These are phyloP conservation scores for Begonia peltatifolia DNA, from an alignment of 306 rosid genomes.

Conservation along the genomic window DNA sequence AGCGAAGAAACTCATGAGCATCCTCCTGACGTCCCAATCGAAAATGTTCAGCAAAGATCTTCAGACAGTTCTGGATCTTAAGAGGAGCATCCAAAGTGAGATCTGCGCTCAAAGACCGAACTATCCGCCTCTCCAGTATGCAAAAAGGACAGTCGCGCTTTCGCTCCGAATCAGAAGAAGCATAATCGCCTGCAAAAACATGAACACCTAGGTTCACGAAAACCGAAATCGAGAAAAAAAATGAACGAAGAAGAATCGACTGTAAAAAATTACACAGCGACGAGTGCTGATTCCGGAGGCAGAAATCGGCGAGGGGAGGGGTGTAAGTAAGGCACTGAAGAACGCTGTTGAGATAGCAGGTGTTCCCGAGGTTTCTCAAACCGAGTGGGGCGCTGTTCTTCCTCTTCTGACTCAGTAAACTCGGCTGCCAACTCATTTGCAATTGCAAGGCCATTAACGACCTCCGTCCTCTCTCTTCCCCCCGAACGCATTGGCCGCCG, in stretches of 20 bases:
- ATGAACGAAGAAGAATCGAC: not conserved
- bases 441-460: conserved; percentile 72
- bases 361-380: conserved; percentile 83
- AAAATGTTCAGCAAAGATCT: conserved; percentile 64
- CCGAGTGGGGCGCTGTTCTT: conserved; percentile 75
- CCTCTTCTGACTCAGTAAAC: conserved; percentile 70
- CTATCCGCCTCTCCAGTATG: conserved; percentile 68
- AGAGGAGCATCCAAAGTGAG: conserved; percentile 50
- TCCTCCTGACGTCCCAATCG: conserved; percentile 90
- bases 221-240: too few species aligned
- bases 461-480: conserved; percentile 13
- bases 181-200: conserved; percentile 53
- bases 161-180: conserved; percentile 34
- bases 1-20: conserved; percentile 87
- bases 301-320: conserved; percentile 99
- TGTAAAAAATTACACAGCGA: conserved; percentile 30
- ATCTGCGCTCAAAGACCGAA: conserved; percentile 55
- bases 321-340: conserved; percentile 98
- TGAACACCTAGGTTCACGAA: not conserved
- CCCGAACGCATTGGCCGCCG: conserved; percentile 58
- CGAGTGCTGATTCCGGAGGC: conserved; percentile 70
- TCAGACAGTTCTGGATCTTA: conserved; percentile 65
- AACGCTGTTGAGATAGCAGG: conserved; percentile 97
- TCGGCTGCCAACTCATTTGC: conserved; percentile 98
- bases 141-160: conserved; percentile 83